A percentile compares a stretch with the other conserved stretches of the same genome.
phyloP scores from a whole-genome alignment of 371 early-diverging fungal species.

The Syncephalastrum contaminatum region DNA sequence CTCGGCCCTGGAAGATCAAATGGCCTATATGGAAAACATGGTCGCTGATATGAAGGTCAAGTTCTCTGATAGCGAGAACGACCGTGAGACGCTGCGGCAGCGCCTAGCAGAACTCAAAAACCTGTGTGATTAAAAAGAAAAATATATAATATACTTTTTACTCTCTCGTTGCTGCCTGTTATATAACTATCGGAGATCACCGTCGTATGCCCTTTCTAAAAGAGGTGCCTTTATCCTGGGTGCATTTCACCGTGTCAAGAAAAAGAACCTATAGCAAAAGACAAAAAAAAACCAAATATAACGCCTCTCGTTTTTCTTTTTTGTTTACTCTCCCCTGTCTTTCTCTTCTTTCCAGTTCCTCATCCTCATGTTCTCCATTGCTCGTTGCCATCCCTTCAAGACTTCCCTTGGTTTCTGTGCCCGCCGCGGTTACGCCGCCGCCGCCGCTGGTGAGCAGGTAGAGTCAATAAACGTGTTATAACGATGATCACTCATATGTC shows the following conservation, averaged over 20 bases:
- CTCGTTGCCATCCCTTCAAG: conserved; percentile 20
- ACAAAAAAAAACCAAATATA: conserved; percentile 12
- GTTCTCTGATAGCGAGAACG: conserved; percentile 78
- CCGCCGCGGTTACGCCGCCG: conserved; percentile 22
- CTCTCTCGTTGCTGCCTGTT: conserved; percentile 4
- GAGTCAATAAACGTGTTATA: not conserved
- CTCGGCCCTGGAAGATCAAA: conserved; percentile 72
- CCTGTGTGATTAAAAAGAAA: conserved; percentile 11
- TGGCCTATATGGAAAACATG: conserved; percentile 70
- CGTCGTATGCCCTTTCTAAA: not conserved
- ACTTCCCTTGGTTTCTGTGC: conserved; percentile 6
- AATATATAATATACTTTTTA: not conserved
- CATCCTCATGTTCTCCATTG: conserved; percentile 9
- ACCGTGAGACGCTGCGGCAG: conserved; percentile 59
- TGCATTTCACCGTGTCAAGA: conserved; percentile 43
- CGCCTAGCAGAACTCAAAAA: conserved; percentile 60
- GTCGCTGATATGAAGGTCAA: conserved; percentile 70
- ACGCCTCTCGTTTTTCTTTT: no score
- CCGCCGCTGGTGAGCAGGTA: conserved; percentile 27
- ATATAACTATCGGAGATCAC: conserved; percentile 8
- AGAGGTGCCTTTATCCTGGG: conserved; percentile 3
- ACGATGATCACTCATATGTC: not conserved
- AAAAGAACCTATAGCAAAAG: conserved; percentile 40
- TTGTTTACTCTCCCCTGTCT: conserved; percentile 1
- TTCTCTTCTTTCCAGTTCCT: conserved; percentile 10